phyloP scores from a whole-genome alignment of 441 rosid genomes.

The Adansonia grandidieri region DNA sequence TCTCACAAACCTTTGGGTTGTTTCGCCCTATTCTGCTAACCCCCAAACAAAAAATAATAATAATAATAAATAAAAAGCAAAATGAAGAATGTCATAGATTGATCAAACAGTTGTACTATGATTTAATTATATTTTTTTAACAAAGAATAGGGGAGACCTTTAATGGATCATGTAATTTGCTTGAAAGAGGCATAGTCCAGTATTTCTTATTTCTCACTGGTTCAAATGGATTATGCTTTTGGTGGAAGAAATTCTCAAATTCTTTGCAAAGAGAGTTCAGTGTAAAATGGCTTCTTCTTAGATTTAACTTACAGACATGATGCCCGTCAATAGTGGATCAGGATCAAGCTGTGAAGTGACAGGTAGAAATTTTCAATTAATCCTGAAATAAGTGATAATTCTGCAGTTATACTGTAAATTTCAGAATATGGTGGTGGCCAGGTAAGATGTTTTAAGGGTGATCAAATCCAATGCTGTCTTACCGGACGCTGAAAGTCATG shows the following conservation, averaged over 20 bases:
- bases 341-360: background rate
- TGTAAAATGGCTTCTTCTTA: slow-evolving; percentile 6
- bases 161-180: background rate
- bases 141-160: background rate
- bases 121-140: background rate
- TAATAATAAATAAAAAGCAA: background rate
- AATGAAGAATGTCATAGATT: background rate
- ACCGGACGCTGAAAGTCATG: background rate
- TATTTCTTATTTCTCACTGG: background rate
- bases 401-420: background rate
- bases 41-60: background rate
- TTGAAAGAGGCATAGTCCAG: background rate
- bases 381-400: background rate
- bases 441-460: background rate
- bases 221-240: background rate
- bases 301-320: background rate
- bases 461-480: background rate
- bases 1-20: background rate
- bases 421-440: background rate
- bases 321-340: background rate
- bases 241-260: background rate
- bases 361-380: background rate
- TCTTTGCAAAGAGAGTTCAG: background rate
- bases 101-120: background rate
- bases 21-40: background rate